Evolutionary conservation across 176 grass and related monocot species (phyloP), one percentile per base, ranked within the genome.

Genomic region (Cenchrus americanus): DNA sequence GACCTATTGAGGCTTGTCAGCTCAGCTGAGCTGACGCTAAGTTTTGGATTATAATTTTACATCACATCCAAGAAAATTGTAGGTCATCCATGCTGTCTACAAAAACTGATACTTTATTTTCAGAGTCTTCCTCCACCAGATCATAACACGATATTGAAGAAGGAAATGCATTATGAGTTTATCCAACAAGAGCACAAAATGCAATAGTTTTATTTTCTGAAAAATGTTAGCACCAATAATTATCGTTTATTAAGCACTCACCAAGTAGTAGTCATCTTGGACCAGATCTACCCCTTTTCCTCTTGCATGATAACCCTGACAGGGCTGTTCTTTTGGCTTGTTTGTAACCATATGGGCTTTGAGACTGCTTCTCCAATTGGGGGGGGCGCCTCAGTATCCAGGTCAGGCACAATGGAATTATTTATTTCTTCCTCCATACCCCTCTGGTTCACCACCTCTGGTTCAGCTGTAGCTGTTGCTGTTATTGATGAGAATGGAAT

Each of bases 211-310:
- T 11, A 23, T 60, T 60, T 60, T 60, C 15, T 58, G 2, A 9
- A 11, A 60, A 23, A 10, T 23, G n/a, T 60, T 22, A 60, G 26
- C 5, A 12, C 50, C 50, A 70, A 26, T 52, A 49, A 59, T 8
- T 83, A 4, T 11, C 9, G 4, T 60, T 10, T 23, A n/a, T 71
- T 41, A 61, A 79, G 7, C 43, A 62, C 54, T 79, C 8, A 86
- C 76, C 46, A 1, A 19, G 6, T 17, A 34, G 37, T 46, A 57
- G 6, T 80, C 37, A 74, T 66, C 22, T 66, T 46, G 48, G 8
- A 58, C n/a, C 47, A 34, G 77, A 54, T 86, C 48, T 73, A 9
- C 84, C 60, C 61, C 67, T 86, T 77, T 74, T 86, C 59, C 68
- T 73, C 58, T 73, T 80, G 69, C 48, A 48, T 32, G 68, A 51